Conservation (phyloP, 192 early-diverging fungal species). For the Thamnidium elegans region DNA sequence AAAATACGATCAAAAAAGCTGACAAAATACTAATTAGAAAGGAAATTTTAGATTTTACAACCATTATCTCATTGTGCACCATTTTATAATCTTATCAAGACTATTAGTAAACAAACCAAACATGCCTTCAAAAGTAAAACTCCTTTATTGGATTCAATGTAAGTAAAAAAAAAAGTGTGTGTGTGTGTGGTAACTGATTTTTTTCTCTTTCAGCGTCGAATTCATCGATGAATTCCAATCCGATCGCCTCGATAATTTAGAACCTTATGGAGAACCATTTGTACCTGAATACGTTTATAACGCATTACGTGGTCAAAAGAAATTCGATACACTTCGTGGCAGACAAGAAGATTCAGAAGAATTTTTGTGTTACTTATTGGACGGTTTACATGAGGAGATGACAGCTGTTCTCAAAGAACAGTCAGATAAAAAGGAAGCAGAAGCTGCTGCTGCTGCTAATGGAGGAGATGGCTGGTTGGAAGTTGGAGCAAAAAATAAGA, state of each 20-base stretch:
- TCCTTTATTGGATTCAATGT: constrained; percentile 86
- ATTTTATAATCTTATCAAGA: constrained; percentile 83
- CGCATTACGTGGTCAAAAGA: constrained; percentile 72
- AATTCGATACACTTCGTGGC: constrained; percentile 81
- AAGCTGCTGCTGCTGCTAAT: background rate
- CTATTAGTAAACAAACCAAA: constrained; percentile 58
- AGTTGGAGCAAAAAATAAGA: constrained; percentile 86
- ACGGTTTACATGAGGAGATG: constrained; percentile 95
- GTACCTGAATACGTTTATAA: constrained; percentile 94
- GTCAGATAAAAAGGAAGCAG: background rate
- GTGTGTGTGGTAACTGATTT: background rate
- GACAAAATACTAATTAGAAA: background rate
- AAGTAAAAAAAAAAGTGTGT: constrained; percentile 26
- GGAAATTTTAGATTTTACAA: constrained; percentile 65
- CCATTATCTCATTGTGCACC: constrained; percentile 89
- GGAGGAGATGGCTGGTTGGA: constrained; percentile 76
- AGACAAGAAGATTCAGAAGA: constrained; percentile 98
- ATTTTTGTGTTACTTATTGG: constrained; percentile 88
- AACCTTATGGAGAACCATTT: constrained; percentile 71
- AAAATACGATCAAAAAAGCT: background rate
- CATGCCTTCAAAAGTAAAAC: constrained; percentile 75
- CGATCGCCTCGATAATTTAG: constrained; percentile 20
- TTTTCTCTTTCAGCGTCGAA: constrained; percentile 27
- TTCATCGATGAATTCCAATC: constrained; percentile 39
- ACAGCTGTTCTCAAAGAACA: constrained; percentile 34